A percentile compares a stretch with the other conserved stretches of the same genome.
phyloP scores from a whole-genome alignment of 2,329 filamentous ascomycete species.

The Colletotrichum viniferum region DNA sequence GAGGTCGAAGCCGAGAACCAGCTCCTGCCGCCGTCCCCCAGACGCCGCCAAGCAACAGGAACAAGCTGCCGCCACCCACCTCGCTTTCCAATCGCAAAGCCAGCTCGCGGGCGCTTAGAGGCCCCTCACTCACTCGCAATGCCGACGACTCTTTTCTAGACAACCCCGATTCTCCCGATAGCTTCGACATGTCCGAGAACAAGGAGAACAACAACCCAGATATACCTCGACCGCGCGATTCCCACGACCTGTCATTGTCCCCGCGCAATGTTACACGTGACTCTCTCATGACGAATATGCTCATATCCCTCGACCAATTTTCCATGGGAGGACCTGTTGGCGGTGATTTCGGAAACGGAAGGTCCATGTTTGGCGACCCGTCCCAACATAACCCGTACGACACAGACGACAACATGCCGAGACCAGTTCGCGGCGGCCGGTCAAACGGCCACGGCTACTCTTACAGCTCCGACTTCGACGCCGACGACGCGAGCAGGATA shows the following conservation, averaged over 20 bases:
- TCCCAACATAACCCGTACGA: conserved; percentile 18
- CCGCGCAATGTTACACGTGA: conserved; percentile 80
- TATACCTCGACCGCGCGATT: conserved; percentile 56
- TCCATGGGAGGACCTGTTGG: conserved; percentile 47
- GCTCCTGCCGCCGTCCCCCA: not conserved
- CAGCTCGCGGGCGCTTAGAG: conserved; percentile 35
- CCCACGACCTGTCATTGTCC: conserved; percentile 85
- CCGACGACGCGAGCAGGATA: conserved; percentile 57
- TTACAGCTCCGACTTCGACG: conserved; percentile 67
- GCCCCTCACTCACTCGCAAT: conserved; percentile 26
- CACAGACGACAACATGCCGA: conserved; percentile 15
- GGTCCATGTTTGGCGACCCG: conserved; percentile 10
- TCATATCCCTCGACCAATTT: conserved; percentile 88
- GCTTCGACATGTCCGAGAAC: conserved; percentile 31
- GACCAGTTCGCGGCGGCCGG: conserved; percentile 21
- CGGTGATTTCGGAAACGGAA: not conserved
- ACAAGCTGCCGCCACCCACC: conserved; percentile 5
- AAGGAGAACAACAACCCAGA: conserved; percentile 33
- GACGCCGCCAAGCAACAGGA: conserved; percentile 16
- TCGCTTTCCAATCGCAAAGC: conserved; percentile 28
- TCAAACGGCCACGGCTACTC: conserved; percentile 43
- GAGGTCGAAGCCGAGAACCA: not conserved
- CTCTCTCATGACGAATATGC: conserved; percentile 94
- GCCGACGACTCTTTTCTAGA: conserved; percentile 42
- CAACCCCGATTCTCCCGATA: conserved; percentile 41